Evolutionary conservation across 208 protist genomes (phyloP).

Genomic region (Leishmania major): DNA sequence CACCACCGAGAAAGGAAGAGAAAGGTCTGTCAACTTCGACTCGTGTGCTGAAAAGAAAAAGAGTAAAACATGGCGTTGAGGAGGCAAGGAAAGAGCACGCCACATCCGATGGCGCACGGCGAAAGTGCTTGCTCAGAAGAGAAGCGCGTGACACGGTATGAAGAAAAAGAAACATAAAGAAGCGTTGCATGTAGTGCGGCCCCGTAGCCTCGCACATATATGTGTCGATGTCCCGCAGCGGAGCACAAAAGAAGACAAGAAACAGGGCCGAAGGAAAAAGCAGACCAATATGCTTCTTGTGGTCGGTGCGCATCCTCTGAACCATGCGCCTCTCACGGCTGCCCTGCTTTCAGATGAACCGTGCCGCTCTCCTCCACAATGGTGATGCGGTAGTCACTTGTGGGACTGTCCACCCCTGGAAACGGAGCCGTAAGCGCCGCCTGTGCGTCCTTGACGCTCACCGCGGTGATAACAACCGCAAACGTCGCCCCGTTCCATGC

Average conservation of each 20-base stretch:
- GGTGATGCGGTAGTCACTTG: conserved; percentile 38
- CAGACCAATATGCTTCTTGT: neutral
- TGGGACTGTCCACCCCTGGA: conserved; percentile 33
- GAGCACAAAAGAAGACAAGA: neutral
- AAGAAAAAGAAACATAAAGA: neutral
- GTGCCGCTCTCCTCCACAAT: conserved; percentile 26
- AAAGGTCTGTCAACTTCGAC: neutral
- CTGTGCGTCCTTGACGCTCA: neutral
- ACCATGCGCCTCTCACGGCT: neutral
- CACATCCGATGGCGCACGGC: too few relatives aligned
- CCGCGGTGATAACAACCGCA: neutral
- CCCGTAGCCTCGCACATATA: neutral
- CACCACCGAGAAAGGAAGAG: neutral
- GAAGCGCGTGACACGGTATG: neutral
- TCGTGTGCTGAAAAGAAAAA: neutral
- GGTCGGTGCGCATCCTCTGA: neutral
- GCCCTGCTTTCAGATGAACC: neutral
- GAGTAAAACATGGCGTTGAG: neutral
- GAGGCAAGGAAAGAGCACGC: too few relatives aligned
- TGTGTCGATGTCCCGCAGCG: neutral
- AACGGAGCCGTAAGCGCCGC: conserved; percentile 38
- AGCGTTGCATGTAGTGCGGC: too few relatives aligned
- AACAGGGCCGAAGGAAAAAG: neutral
- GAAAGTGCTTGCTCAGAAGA: neutral
- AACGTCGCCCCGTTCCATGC: neutral